Base-by-base conservation (phyloP, 148 eudicot species). In the Vaccinium corymbosum region DNA sequence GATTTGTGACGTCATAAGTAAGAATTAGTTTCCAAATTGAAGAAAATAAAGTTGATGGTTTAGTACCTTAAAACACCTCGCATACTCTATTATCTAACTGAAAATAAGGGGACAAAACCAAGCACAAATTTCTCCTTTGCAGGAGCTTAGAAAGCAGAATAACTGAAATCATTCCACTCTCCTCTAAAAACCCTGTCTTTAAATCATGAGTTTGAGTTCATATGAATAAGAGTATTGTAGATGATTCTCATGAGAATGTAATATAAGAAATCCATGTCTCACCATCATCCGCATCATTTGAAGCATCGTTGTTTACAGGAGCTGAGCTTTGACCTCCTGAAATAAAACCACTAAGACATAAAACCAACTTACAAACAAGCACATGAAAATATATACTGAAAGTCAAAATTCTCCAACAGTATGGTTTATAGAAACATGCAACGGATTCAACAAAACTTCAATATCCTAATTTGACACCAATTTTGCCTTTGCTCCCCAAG, bases 251-350 rank as follows among this genome's bases (percentile, higher is more conserved):
- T 32, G 81, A 74, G 19, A 46, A 61, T 49, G 27, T 13, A 22
- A 74, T 25, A 57, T 38, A 62, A 61, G 51, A 51, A 71, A 81
- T 13, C 7, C 46, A 68, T 80, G 83, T 84, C 95, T 89, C 86
- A 95, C 98, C 97, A 73, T 89, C 94, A 85, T 92, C 93, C 46
- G 77, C 93, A 84, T 88, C 90, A 85, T 89, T 87, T 78, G 93
- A 88, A 81, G 91, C 86, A 71, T n/a, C 87, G 68, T 85, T 84
- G 83, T 80, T 88, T 70, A 87, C 17, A 25, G 91, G 87, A 52
- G 81, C 85, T 35, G 93, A 81, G 84, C 78, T 86, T 85, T 91
- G 94, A 88, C 74, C 90, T 32, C 98, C 98, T 93, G 91, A 82
- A 84, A 80, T 74, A n/a, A 76, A 86, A 81, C 85, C 66, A 29